Base-by-base conservation (phyloP, 1,284 basidiomycete genomes). In the Anthracocystis panici-leucophaei region DNA sequence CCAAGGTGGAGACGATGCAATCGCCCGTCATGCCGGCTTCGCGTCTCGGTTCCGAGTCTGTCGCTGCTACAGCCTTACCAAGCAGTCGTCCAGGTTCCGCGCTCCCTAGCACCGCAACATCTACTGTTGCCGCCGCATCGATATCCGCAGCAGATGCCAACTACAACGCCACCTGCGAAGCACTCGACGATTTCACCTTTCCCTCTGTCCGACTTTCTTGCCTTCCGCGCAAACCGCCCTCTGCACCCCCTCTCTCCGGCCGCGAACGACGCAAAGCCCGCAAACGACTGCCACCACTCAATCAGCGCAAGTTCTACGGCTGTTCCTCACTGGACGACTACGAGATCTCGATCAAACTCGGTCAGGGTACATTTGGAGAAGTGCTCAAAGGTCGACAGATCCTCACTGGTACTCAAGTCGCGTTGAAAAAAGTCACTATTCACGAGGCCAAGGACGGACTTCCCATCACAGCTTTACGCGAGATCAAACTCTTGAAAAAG, bases 371-470 rank as follows among this genome's bases (percentile, higher is more conserved):
- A 3, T 84, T 84, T 57, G 81, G 81, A 1, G 84, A 86, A 54
- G 87, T 87, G 2, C 83, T 84, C 56, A 83, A 85, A 25, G 86
- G 78, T 3, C 60, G 79, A 27, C 75, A 84, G 46, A 66, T 78
- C 52, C 50, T 74, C 5, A 91, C 90, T 0, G 89, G 90, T 1
- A 88, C 86, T 8, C 86, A 89, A 0, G 94, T 99, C 8, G 96
- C 96, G 2, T 87, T 99, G 51, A 99, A 99, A 85, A 90, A 93
- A 54, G 95, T 99, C 70, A 88, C 96, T 52, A 94, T 98, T 89
- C 95, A 98, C 85, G 94, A 95, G 77, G 93, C 95, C 86, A 94
- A 94, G 82, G 94, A 95, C 85, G 96, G 95, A 56, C 92, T 97
- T 86, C 94, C 95, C 2, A 93, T 98, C 38, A 99, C 97, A 1